phyloP scores from a whole-genome alignment of 192 early-diverging fungal genomes.

The Pilobolus umbonatus region DNA sequence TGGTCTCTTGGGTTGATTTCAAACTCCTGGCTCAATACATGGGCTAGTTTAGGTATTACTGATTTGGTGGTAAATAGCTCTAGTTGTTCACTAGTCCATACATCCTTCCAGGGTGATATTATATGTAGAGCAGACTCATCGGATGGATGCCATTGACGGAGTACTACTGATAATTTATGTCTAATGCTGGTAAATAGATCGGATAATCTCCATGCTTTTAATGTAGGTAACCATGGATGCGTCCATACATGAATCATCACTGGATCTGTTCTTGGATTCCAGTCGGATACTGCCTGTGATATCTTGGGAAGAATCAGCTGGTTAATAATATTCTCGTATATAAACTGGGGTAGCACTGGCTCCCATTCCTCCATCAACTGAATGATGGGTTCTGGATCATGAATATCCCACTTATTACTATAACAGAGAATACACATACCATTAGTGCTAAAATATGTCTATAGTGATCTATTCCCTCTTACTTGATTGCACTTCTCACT shows the following conservation, averaged over 20 bases:
- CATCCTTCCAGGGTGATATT: slow-evolving; percentile 61
- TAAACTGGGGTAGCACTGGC: slow-evolving; percentile 63
- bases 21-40: slow-evolving; percentile 56
- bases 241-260: slow-evolving; percentile 71
- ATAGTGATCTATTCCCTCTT: slow-evolving; percentile 18
- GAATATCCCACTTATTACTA: slow-evolving; percentile 69
- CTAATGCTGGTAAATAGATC: slow-evolving; percentile 53
- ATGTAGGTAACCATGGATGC: slow-evolving; percentile 75
- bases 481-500: slow-evolving; percentile 75
- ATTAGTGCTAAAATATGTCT: background rate
- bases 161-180: slow-evolving; percentile 50
- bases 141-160: slow-evolving; percentile 63
- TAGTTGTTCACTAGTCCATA: slow-evolving; percentile 48
- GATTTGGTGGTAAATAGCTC: slow-evolving; percentile 54
- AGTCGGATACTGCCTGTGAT: slow-evolving; percentile 50
- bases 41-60: slow-evolving; percentile 68
- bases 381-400: slow-evolving; percentile 63
- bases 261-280: slow-evolving; percentile 53
- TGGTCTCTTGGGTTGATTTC: slow-evolving; percentile 70
- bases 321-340: slow-evolving; percentile 68
- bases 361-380: slow-evolving; percentile 67
- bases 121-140: slow-evolving; percentile 48
- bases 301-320: slow-evolving; percentile 83
- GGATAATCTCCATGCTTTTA: slow-evolving; percentile 45
- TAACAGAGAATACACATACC: slow-evolving; percentile 1